A percentile compares a stretch with the other conserved stretches of the same genome.
These are phyloP conservation scores for Leccinum barrowsii DNA, from an alignment of 768 basidiomycete genomes.

Conservation along the genomic window DNA sequence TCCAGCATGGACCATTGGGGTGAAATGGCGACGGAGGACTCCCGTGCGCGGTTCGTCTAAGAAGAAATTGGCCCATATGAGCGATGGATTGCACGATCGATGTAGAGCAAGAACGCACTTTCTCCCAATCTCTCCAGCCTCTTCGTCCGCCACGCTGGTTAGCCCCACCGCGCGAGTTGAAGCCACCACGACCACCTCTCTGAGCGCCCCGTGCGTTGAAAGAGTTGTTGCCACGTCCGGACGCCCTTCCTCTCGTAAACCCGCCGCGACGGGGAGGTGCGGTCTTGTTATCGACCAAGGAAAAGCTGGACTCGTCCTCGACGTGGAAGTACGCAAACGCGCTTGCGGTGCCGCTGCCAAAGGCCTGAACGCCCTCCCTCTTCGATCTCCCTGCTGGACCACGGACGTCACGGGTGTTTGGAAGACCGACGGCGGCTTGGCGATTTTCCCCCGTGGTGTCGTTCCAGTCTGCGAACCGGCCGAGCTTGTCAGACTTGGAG, in stretches of 20 bases:
- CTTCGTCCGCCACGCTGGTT: constrained; percentile 41
- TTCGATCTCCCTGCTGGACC: constrained; percentile 55
- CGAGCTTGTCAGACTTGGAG: constrained; percentile 98
- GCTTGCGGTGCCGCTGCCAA: constrained; percentile 85
- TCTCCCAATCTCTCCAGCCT: constrained; percentile 95
- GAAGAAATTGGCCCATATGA: constrained; percentile 4
- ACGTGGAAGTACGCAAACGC: constrained; percentile 97
- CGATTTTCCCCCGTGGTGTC: constrained; percentile 65
- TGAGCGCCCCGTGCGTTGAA: constrained; percentile 42
- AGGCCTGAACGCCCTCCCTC: constrained; percentile 78
- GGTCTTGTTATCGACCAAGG: constrained; percentile 88
- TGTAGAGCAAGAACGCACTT: constrained; percentile 45
- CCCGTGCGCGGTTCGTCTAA: constrained; percentile 79
- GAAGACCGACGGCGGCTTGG: constrained; percentile 49
- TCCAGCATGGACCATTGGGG: constrained; percentile 94
- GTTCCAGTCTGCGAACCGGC: constrained; percentile 97
- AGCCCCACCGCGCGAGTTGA: constrained; percentile 42
- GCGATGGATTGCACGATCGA: not conserved
- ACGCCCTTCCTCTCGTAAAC: constrained; percentile 50
- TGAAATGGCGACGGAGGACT: constrained; percentile 90
- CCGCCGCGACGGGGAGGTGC: constrained; percentile 68
- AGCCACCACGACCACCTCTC: constrained; percentile 44
- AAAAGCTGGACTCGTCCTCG: constrained; percentile 97
- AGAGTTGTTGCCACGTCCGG: constrained; percentile 32
- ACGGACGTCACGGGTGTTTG: constrained; percentile 46